Evolutionary conservation across 768 basidiomycete species (phyloP).

Genomic region (Suillus variegatus): DNA sequence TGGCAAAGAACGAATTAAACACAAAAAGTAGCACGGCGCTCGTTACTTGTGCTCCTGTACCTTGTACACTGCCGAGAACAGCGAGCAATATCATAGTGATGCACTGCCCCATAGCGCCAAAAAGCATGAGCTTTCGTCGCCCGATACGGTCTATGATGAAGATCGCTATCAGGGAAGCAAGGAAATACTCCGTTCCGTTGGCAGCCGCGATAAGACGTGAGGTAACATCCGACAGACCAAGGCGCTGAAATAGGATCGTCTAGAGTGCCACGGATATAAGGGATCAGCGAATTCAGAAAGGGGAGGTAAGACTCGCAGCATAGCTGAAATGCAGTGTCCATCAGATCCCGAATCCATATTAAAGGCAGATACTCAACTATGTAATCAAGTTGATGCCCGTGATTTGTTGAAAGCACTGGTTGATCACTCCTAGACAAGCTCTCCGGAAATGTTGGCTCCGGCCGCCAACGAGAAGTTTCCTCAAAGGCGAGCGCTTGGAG

Average conservation of each 20-base stretch:
- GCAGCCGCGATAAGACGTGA: constrained; percentile 65
- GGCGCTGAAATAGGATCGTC: constrained; percentile 57
- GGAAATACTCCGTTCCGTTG: constrained; percentile 72
- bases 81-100: constrained; percentile 62
- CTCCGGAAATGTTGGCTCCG: constrained; percentile 63
- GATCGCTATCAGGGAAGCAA: constrained; percentile 73
- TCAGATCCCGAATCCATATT: background rate
- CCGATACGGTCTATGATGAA: constrained; percentile 72
- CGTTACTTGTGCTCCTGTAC: constrained; percentile 46
- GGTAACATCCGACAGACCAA: constrained; percentile 59
- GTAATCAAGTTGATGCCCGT: constrained; percentile 69
- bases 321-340: constrained; percentile 21
- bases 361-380: constrained; percentile 37
- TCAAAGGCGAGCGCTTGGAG: constrained; percentile 32
- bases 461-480: constrained; percentile 57
- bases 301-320: constrained; percentile 24
- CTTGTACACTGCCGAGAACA: constrained; percentile 53
- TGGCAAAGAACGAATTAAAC: constrained; percentile 72
- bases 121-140: constrained; percentile 70
- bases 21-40: constrained; percentile 62
- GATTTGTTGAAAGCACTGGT: constrained; percentile 72
- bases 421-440: constrained; percentile 52
- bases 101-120: constrained; percentile 62
- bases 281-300: background rate
- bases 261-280: constrained; percentile 9